Evolutionary conservation across 306 rosid species (phyloP).

Genomic region (Lupinus albus): DNA sequence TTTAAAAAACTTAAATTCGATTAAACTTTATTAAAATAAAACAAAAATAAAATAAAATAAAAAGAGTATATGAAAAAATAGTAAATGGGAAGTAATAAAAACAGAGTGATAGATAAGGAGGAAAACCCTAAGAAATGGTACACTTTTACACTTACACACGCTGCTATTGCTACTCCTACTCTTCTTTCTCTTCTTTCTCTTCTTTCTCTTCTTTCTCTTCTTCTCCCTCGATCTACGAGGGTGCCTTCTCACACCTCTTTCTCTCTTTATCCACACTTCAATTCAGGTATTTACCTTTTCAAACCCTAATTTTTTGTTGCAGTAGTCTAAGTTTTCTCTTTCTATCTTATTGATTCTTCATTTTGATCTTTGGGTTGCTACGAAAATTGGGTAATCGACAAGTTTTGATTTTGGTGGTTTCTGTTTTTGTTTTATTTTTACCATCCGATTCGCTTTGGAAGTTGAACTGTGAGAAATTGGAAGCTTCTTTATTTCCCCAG

Average conservation of each 20-base stretch:
- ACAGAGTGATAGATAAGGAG: no score
- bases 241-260: conserved; percentile 51
- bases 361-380: background rate
- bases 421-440: background rate
- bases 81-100: no score
- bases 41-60: no score
- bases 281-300: conserved; percentile 38
- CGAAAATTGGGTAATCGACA: background rate
- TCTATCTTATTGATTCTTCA: background rate
- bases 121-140: background rate
- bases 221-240: conserved; percentile 23
- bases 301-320: background rate
- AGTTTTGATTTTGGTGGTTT: background rate
- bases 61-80: no score
- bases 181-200: background rate
- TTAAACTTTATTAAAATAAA: no score
- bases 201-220: conserved; percentile 1
- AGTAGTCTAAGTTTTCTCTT: no score
- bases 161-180: background rate
- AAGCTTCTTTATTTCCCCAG: background rate
- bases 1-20: no score
- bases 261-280: background rate
- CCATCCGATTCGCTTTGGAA: background rate
- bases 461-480: background rate
- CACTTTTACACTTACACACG: background rate